Base-by-base conservation (phyloP, 768 basidiomycete species). In the Mycena latifolia region DNA sequence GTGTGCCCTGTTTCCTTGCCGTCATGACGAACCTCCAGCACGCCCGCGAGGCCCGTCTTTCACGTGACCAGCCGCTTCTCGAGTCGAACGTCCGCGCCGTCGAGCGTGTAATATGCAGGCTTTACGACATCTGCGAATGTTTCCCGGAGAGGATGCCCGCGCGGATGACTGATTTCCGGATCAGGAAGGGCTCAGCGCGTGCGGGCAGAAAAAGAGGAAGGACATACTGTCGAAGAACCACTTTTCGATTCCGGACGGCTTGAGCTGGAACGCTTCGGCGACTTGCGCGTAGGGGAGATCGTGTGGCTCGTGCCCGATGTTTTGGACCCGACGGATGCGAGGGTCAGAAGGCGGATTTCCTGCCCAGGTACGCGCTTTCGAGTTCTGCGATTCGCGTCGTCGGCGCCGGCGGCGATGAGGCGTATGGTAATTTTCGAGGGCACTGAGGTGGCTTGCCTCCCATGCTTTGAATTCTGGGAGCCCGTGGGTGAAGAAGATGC, bases 161-260 rank as follows among this genome's bases (percentile, higher is more conserved):
- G 58, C 94, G 92, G 70, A 96, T 94, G 61, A 91, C 94, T n/a
- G 70, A 17, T 51, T 55, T 55, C 29, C 67, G 45, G 35, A 60
- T 35, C 33, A 35, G 33, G 8, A 27, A 65, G 60, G 28, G 50
- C 51, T 24, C 48, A 28, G 37, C n/a, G 37, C 10, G 5, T 7
- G 46, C 35, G 31, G 5, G 46, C 48, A 64, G 18, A 18, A n/a
- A n/a, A n/a, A n/a, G n/a, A n/a, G n/a, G n/a, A n/a, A 55, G 46
- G 55, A 22, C 82, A 65, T 73, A 94, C 94, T 90, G 78, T 95
- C 93, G 67, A 96, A 95, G 43, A 89, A 88, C 93, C 93, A 95
- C 72, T 86, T 89, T 76, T 96, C 95, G 29, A 96, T 92, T 64
- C 92, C 82, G 27, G 85, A 80, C 24, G 77, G 65, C 27, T 88